Evolutionary conservation across 2,329 filamentous ascomycete species (phyloP).

Genomic region (Fusarium luffae): DNA sequence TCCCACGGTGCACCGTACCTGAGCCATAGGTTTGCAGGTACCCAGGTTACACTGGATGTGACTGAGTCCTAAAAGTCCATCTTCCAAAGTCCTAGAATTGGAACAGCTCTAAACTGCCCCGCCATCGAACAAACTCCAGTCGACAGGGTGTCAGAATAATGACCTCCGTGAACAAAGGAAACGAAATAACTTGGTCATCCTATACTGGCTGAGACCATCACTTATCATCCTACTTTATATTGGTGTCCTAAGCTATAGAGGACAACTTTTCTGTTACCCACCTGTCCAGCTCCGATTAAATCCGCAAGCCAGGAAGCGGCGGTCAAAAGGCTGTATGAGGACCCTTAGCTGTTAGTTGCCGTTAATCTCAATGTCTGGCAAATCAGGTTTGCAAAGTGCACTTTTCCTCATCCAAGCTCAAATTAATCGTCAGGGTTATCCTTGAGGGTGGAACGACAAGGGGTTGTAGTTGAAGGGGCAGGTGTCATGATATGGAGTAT

Average conservation of each 20-base stretch:
- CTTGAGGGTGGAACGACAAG: slow-evolving; percentile 28
- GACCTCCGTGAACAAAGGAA: not conserved
- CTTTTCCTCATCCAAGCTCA: slow-evolving; percentile 28
- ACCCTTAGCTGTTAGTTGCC: slow-evolving; percentile 24
- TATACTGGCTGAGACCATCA: not conserved
- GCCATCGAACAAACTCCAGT: not conserved
- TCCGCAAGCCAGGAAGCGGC: slow-evolving; percentile 23
- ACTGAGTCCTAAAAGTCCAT: slow-evolving; percentile 21
- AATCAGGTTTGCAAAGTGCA: slow-evolving; percentile 16
- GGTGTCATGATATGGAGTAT: slow-evolving; percentile 7
- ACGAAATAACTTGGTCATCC: not conserved
- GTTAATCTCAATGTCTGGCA: slow-evolving; percentile 31
- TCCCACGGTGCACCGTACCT: slow-evolving; percentile 13
- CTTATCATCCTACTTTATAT: not conserved
- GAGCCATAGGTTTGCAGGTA: not conserved
- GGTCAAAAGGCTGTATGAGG: slow-evolving; percentile 21
- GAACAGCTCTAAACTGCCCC: slow-evolving; percentile 12
- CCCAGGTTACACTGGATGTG: slow-evolving; percentile 8
- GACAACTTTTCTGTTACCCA: not conserved
- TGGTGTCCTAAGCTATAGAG: not conserved
- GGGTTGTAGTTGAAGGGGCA: slow-evolving; percentile 1
- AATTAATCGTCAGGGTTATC: slow-evolving; percentile 34
- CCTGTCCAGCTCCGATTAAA: slow-evolving; percentile 20
- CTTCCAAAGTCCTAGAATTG: slow-evolving; percentile 15
- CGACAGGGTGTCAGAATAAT: not conserved